Evolutionary conservation across 73 alveolate species (phyloP).

Genomic region (Tetrahymena elliotti): DNA sequence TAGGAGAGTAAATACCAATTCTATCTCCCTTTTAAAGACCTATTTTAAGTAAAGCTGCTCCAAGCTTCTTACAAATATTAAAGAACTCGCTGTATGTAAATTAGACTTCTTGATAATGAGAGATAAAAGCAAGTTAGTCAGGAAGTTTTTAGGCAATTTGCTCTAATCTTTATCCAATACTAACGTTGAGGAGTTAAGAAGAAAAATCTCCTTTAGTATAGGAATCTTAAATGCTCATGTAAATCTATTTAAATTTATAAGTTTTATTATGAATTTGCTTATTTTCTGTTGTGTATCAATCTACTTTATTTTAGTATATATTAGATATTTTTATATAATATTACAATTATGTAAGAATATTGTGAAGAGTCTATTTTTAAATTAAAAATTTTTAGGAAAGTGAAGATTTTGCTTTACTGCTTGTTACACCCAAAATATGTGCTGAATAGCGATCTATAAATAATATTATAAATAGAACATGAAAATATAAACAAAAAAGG

Average conservation of each 20-base stretch:
- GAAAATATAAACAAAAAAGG: background rate
- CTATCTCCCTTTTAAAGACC: slow-evolving; percentile 72
- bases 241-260: background rate
- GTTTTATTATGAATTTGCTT: background rate
- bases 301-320: background rate
- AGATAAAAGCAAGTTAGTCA: background rate
- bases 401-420: background rate
- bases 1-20: slow-evolving; percentile 74
- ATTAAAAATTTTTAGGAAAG: background rate
- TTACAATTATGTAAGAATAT: background rate
- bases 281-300: background rate
- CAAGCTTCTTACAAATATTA: slow-evolving; percentile 48
- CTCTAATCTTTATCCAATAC: background rate
- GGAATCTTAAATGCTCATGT: background rate
- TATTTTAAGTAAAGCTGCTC: slow-evolving; percentile 64
- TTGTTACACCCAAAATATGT: background rate
- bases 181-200: background rate
- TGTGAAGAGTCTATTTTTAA: background rate
- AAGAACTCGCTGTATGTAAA: slow-evolving; percentile 53
- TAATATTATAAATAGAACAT: background rate
- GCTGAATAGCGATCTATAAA: background rate
- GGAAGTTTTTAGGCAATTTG: background rate
- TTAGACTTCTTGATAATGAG: slow-evolving; percentile 3
- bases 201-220: background rate
- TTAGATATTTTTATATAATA: background rate